These are phyloP conservation scores for Albophoma yamanashiensis DNA, from an alignment of 2,329 filamentous ascomycete species.

Conservation along the genomic window DNA sequence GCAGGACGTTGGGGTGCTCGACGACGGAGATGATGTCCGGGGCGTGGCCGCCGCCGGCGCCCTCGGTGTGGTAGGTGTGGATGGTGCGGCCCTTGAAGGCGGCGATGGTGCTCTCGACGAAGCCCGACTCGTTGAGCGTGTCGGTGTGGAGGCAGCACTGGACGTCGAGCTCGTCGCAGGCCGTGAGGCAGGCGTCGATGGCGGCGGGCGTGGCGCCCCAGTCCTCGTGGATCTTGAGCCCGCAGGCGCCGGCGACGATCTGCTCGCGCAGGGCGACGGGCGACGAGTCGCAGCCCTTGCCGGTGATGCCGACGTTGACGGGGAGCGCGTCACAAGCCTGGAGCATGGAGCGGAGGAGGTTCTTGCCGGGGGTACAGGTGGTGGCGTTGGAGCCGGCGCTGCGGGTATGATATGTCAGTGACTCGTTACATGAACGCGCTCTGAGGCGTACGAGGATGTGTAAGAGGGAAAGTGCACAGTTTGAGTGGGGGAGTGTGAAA, in stretches of 20 bases:
- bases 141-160: constrained; percentile 95
- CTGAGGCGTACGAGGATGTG: neutral
- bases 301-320: constrained; percentile 82
- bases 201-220: constrained; percentile 88
- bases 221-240: constrained; percentile 91
- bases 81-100: constrained; percentile 81
- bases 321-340: constrained; percentile 75
- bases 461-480: too few relatives aligned
- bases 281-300: constrained; percentile 82
- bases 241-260: constrained; percentile 72
- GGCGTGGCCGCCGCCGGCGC: constrained; percentile 86
- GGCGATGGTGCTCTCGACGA: constrained; percentile 83
- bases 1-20: constrained; percentile 78
- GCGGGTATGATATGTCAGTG: neutral
- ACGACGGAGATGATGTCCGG: constrained; percentile 94
- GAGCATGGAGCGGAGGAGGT: constrained; percentile 80
- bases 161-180: constrained; percentile 86
- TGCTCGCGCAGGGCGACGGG: constrained; percentile 66
- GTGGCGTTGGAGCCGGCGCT: constrained; percentile 84
- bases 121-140: constrained; percentile 94
- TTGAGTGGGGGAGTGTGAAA: neutral
- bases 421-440: neutral
- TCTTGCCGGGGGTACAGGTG: constrained; percentile 81
- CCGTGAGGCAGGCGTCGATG: constrained; percentile 74
- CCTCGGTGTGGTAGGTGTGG: constrained; percentile 95